Evolutionary conservation across 345 rosid species (phyloP), one percentile per base, ranked within the genome.

Genomic region (Camelina neglecta): DNA sequence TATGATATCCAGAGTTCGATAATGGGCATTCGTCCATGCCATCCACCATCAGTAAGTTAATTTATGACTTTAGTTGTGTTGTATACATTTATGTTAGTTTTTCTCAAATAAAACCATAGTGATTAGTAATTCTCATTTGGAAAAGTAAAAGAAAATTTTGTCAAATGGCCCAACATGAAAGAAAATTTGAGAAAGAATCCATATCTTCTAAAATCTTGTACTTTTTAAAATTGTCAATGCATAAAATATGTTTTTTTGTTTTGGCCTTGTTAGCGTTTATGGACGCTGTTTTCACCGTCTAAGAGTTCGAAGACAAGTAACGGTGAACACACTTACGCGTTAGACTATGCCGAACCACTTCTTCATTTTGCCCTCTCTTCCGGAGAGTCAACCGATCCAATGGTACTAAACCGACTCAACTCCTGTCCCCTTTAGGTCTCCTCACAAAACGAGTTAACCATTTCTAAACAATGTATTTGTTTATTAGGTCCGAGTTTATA

Each of bases 331-430:
- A 79, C 44, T 11, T 91, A 87, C 66, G 87, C 89, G 3, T 80
- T 91, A 65, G 91, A 88, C 50, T 91, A 87, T 55, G 67, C 90
- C 0, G 95, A 91, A 74, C 90, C 91, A 0, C 93, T 86, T 51
- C 89, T 89, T 62, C 94, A 86, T 81, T 91, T 91, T 77, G 87
- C 90, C 9, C 88, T 91, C 31, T 88, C 87, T 58, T 82, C 84
- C 0, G 95, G 93, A 42, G 60, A 84, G 16, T 83, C 79, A 56
- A 81, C 93, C 8, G 91, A 88, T 74, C 95, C 95, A 38, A 81
- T 54, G 80, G 80, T 76, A 70, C 33, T 18, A 18, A 18, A 18
- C 18, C 13, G 0, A 48, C 7, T 1, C 38, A 5, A 20, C n/a
- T 44, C 7, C 11, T 69, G 53, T 55, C 5, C 9, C 11, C 3